A percentile compares a stretch with the other conserved stretches of the same genome.
Conservation (phyloP, 306 rosid genomes). For the Dryas alaskensis region DNA sequence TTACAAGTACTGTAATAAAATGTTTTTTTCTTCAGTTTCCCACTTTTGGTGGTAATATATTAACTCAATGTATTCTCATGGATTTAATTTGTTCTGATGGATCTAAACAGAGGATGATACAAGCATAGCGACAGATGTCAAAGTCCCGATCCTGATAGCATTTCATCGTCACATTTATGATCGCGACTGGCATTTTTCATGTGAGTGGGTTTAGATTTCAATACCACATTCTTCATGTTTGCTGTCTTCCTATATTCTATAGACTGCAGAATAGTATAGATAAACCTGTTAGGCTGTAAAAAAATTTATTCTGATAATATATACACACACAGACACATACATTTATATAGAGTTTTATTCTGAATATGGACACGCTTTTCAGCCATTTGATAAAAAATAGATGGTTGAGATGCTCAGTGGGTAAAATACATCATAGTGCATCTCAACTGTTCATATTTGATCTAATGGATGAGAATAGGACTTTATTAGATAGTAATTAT, state of each 20-base stretch:
- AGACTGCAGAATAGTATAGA: conserved; percentile 4
- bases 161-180: conserved; percentile 77
- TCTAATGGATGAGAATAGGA: neutral
- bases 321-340: neutral
- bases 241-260: neutral
- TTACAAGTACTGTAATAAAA: neutral
- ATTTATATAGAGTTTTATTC: neutral
- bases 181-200: conserved; percentile 82
- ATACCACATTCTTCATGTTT: conserved; percentile 9
- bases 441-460: neutral
- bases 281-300: neutral
- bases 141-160: conserved; percentile 79
- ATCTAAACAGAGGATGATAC: conserved; percentile 91
- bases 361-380: neutral
- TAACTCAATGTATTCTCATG: neutral
- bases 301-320: neutral
- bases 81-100: conserved; percentile 13
- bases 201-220: conserved; percentile 44
- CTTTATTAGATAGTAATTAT: neutral
- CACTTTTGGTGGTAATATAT: neutral
- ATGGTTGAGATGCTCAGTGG: neutral
- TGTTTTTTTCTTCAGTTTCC: neutral
- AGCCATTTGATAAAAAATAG: neutral
- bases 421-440: neutral
- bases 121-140: conserved; percentile 63